Evolutionary conservation across 345 rosid species (phyloP), one percentile per base, ranked within the genome.

Genomic region (Euphorbia peplus): DNA sequence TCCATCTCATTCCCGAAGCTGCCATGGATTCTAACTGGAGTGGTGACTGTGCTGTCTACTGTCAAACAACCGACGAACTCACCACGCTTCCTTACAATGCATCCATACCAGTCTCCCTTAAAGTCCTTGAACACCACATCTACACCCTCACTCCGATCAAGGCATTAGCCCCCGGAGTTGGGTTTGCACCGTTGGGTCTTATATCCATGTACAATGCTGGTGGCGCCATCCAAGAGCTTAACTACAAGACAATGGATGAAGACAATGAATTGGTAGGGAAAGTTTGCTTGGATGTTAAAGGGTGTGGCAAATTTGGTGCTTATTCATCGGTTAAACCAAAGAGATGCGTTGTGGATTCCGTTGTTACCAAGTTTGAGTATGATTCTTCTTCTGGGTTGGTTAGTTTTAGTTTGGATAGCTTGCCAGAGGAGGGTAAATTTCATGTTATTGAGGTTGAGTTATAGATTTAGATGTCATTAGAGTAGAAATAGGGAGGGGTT

Each of bases 171-270:
- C 74, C 82, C 0, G 91, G 86, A 13, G 75, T 89, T 73, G 75
- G 82, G 54, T 89, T 89, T 56, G 96, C 97, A 4, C 96, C 98
- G 0, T 22, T 91, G 11, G 97, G 99, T 51, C 96, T 93, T 44
- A 75, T 85, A 57, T 67, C 76, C 77, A 91, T 93, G 97, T 93
- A 72, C 83, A 93, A 93, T 64, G 79, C 93, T 2, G 97, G 96
- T n/a, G 99, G 95, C 62, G 96, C 97, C 18, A 82, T 89, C 0
- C 86, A 81, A 50, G 89, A 76, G 65, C 82, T 93, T 10, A 77
- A 67, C 37, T 91, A 89, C 68, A 87, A 85, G 62, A 76, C 68
- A 10, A 76, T 71, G 51, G 71, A 24, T 8, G 79, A 73, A 14
- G 64, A 76, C 69, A 75, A 78, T 48, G 85, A 81, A 71, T 67